These are phyloP conservation scores for Posidonia australis DNA, from an alignment of 106 monocot species.

Conservation along the genomic window DNA sequence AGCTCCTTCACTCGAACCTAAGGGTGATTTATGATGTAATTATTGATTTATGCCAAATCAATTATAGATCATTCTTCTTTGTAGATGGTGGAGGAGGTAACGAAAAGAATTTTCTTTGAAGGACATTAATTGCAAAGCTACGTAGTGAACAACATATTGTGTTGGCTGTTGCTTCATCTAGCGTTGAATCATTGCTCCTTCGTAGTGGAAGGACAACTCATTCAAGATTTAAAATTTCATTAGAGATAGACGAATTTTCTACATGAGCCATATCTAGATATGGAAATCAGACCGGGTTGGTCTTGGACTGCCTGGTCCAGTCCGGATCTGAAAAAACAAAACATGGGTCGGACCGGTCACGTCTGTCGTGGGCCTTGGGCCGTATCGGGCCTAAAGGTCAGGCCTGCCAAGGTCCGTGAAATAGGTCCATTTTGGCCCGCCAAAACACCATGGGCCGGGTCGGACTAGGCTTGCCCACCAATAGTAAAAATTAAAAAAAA, in stretches of 20 bases:
- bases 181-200: not conserved
- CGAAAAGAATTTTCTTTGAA: not conserved
- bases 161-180: not conserved
- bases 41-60: not conserved
- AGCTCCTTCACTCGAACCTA: not conserved
- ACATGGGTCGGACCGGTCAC: too few relatives aligned
- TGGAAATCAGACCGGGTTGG: too few relatives aligned
- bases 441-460: too few relatives aligned
- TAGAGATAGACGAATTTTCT: not conserved
- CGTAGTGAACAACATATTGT: not conserved
- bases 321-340: too few relatives aligned
- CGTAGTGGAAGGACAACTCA: not conserved
- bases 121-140: not conserved
- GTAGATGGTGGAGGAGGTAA: not conserved
- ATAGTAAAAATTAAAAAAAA: too few relatives aligned
- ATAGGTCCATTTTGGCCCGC: too few relatives aligned
- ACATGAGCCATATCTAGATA: not conserved
- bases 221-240: too few relatives aligned
- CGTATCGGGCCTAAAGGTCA: too few relatives aligned
- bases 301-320: too few relatives aligned
- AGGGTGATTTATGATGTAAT: not conserved
- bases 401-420: too few relatives aligned
- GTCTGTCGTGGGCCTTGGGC: too few relatives aligned
- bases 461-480: too few relatives aligned
- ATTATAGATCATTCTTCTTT: not conserved